phyloP scores from a whole-genome alignment of 225 moss, liverwort and hornwort genomes.

The Bryoerythrophyllum caledonicum region DNA sequence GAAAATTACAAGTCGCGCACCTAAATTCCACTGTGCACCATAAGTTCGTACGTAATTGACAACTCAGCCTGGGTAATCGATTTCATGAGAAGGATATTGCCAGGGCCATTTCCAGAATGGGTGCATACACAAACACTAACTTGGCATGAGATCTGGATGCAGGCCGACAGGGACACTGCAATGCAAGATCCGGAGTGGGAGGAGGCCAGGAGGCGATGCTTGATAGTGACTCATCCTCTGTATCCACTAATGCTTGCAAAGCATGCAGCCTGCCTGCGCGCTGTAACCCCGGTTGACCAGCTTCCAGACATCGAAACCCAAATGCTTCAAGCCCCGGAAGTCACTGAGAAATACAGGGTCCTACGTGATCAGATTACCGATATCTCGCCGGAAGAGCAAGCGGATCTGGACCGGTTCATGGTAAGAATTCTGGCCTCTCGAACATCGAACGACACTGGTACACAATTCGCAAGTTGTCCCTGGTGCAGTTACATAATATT shows the following conservation, averaged over 20 bases:
- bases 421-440: conserved; percentile 28
- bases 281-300: conserved; percentile 69
- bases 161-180: conserved; percentile 43
- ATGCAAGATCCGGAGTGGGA: conserved; percentile 50
- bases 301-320: conserved; percentile 60
- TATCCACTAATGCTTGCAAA: conserved; percentile 56
- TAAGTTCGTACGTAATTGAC: neutral
- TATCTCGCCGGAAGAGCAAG: conserved; percentile 36
- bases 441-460: neutral
- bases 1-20: too few species aligned
- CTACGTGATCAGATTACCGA: conserved; percentile 39
- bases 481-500: neutral
- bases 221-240: conserved; percentile 62
- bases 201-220: conserved; percentile 48
- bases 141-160: conserved; percentile 18
- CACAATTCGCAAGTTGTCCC: neutral
- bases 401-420: conserved; percentile 64
- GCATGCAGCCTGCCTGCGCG: conserved; percentile 68
- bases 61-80: neutral
- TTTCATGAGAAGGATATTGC: neutral
- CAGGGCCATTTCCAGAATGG: neutral
- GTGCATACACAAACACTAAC: neutral
- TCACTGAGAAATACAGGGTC: conserved; percentile 40
- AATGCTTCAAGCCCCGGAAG: conserved; percentile 30
- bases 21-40: too few species aligned